phyloP scores from a whole-genome alignment of 768 basidiomycete genomes.

The Lentinula aciculospora region DNA sequence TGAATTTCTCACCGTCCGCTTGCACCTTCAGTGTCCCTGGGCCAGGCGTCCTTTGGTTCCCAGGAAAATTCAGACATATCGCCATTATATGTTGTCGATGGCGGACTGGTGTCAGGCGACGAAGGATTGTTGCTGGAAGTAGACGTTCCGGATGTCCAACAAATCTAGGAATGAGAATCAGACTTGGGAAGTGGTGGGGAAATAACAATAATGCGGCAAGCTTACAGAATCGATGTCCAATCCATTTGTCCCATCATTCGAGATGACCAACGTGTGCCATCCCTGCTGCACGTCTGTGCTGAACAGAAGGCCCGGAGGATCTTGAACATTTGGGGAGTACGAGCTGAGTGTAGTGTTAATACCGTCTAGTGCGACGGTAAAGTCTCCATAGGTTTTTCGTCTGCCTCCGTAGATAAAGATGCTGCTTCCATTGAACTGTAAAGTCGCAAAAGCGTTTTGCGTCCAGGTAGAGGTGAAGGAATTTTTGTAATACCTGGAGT shows the following conservation, averaged over 20 bases:
- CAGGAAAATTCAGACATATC: background rate
- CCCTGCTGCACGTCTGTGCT: background rate
- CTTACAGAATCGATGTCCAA: slow-evolving; percentile 6
- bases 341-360: slow-evolving; percentile 10
- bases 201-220: background rate
- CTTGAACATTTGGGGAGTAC: background rate
- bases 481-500: slow-evolving; percentile 21
- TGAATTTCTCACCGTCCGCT: background rate
- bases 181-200: background rate
- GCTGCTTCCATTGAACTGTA: slow-evolving; percentile 26
- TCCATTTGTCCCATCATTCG: background rate
- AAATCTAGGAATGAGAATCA: background rate
- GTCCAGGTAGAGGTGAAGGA: slow-evolving; percentile 24
- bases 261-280: background rate
- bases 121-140: too few relatives aligned
- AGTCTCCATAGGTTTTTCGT: slow-evolving; percentile 26
- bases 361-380: slow-evolving; percentile 20
- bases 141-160: background rate
- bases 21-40: background rate
- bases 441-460: slow-evolving; percentile 15
- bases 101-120: background rate
- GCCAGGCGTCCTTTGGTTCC: background rate
- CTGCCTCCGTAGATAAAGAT: slow-evolving; percentile 28
- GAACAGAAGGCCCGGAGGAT: background rate
- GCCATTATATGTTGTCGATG: background rate